These are phyloP conservation scores for Lojkania enalia DNA, from an alignment of 2,329 filamentous ascomycete species.

Conservation along the genomic window DNA sequence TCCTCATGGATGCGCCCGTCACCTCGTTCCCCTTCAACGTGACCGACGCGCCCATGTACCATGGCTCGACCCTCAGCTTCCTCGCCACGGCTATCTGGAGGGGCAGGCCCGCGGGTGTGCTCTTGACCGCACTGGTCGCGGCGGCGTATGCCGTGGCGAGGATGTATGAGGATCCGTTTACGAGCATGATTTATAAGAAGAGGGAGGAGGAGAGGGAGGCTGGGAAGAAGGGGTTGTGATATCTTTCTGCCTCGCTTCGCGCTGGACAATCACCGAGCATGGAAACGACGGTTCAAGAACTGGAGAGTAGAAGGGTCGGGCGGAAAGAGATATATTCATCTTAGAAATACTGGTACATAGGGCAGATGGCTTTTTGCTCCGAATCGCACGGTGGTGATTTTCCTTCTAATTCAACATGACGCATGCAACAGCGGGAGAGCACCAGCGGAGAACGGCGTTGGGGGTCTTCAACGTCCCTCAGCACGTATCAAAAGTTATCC, in stretches of 20 bases:
- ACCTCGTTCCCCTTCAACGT: constrained; percentile 96
- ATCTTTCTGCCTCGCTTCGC: no score
- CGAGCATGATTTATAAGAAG: constrained; percentile 88
- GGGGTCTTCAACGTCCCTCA: constrained; percentile 23
- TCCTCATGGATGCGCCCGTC: constrained; percentile 93
- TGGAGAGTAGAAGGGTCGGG: not conserved
- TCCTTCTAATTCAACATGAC: no score
- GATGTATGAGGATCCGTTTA: constrained; percentile 92
- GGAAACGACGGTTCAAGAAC: not conserved
- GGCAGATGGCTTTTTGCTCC: no score
- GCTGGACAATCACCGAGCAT: no score
- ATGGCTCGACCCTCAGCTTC: constrained; percentile 90
- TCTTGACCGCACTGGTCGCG: constrained; percentile 75
- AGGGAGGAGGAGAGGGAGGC: constrained; percentile 60
- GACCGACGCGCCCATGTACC: constrained; percentile 92
- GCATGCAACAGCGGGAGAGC: no score
- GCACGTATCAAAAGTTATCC: not conserved
- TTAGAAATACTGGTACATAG: no score
- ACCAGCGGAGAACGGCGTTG: no score
- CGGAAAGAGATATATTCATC: not conserved
- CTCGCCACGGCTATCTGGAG: constrained; percentile 82
- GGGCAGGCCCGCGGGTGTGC: constrained; percentile 82
- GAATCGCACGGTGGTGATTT: no score
- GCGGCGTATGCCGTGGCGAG: constrained; percentile 80
- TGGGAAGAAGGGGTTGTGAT: constrained; percentile 38